A percentile compares a stretch with the other conserved stretches of the same genome.
phyloP scores from a whole-genome alignment of 768 basidiomycete genomes.

The Serendipita sp. region DNA sequence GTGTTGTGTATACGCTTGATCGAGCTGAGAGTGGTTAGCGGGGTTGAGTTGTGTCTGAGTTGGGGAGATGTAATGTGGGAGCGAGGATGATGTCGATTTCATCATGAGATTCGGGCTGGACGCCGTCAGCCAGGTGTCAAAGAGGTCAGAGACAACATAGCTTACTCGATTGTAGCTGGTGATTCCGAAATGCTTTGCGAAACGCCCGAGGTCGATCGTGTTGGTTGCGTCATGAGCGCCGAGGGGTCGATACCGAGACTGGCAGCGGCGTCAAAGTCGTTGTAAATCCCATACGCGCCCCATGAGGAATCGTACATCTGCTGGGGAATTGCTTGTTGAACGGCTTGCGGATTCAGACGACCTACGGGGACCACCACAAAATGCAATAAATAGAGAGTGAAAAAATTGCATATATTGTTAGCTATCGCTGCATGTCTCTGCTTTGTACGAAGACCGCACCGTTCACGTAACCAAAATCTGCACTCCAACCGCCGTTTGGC shows the following conservation, averaged over 20 bases:
- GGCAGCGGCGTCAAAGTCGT: background rate
- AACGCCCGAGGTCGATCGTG: background rate
- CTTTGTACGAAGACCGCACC: background rate
- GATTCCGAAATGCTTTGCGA: background rate
- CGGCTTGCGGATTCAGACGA: background rate
- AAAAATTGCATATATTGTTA: too few relatives aligned
- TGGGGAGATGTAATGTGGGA: background rate
- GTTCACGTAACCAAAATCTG: background rate
- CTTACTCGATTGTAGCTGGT: conserved; percentile 1
- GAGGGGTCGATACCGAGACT: background rate
- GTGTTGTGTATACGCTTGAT: too few relatives aligned
- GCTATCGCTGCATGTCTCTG: background rate
- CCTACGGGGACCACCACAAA: background rate
- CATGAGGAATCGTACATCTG: background rate
- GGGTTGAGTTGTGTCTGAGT: background rate
- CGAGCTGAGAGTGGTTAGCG: background rate
- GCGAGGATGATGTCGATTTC: background rate
- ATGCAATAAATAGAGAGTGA: background rate
- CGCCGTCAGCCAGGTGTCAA: background rate
- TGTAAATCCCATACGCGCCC: background rate
- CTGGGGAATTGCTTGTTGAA: background rate
- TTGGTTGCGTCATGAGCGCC: background rate
- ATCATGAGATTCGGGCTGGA: conserved; percentile 3
- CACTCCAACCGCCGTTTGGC: background rate
- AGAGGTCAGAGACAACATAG: background rate